Evolutionary conservation across 2,329 filamentous ascomycete genomes (phyloP).

Genomic region (Sphaerulina vaccinii): DNA sequence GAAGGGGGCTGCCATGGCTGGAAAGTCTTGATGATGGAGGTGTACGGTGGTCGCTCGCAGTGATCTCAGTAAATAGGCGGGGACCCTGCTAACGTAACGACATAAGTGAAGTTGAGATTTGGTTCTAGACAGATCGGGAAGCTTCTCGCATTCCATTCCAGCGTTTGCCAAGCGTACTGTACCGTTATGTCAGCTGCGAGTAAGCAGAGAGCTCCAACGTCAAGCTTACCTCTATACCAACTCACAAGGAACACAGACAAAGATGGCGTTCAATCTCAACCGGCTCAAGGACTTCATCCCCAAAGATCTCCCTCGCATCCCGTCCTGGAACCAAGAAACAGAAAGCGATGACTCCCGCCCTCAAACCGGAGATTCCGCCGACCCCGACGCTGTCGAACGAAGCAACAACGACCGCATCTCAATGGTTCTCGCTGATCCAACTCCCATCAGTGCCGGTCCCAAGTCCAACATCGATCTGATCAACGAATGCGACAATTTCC

Average conservation of each 20-base stretch:
- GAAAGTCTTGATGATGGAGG: not conserved
- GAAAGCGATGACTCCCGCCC: constrained; percentile 18
- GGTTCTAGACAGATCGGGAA: constrained; percentile 6
- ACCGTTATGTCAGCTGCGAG: too few species aligned
- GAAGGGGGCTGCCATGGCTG: constrained; percentile 46
- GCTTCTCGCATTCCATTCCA: not conserved
- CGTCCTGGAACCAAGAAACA: constrained; percentile 28
- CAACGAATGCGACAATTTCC: constrained; percentile 66
- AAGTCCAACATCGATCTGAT: constrained; percentile 56
- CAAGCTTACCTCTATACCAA: too few species aligned
- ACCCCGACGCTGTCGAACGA: constrained; percentile 24
- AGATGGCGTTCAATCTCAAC: constrained; percentile 35
- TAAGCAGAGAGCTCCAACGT: too few species aligned
- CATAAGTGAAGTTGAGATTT: too few species aligned
- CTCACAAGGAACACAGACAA: not conserved
- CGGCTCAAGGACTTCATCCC: constrained; percentile 35
- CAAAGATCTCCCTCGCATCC: constrained; percentile 33
- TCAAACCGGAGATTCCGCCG: constrained; percentile 19
- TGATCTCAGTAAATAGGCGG: not conserved
- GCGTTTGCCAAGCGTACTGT: constrained; percentile 6
- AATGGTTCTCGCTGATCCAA: constrained; percentile 31
- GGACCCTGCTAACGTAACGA: too few species aligned
- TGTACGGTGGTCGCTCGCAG: not conserved
- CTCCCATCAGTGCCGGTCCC: constrained; percentile 32
- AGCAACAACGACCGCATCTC: constrained; percentile 14